phyloP scores from a whole-genome alignment of 306 rosid species.

The Fragaria iinumae region DNA sequence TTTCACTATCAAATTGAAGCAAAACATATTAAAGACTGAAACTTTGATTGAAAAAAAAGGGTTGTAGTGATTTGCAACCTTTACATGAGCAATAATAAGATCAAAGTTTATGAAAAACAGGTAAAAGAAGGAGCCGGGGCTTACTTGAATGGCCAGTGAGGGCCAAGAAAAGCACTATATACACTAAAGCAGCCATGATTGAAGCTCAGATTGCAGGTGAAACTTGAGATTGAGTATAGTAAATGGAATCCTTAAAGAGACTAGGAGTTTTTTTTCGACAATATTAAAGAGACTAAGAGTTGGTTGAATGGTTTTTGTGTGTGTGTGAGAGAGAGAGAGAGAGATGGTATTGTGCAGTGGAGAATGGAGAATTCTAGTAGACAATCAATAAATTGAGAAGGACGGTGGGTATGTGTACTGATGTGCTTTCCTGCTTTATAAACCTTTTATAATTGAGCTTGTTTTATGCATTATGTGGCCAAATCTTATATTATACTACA shows the following conservation, averaged over 20 bases:
- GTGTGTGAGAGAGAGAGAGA: conserved; percentile 19
- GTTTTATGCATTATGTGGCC: conserved; percentile 6
- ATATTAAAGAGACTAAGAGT: not conserved
- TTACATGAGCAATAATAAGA: conserved; percentile 13
- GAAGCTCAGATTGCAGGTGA: conserved; percentile 13
- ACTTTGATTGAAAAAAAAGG: not conserved
- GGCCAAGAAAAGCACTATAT: conserved; percentile 51
- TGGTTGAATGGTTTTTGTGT: conserved; percentile 16
- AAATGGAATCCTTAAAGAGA: conserved; percentile 14
- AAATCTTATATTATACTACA: conserved; percentile 1
- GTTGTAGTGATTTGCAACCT: not conserved
- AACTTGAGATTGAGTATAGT: not conserved
- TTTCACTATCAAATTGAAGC: not conserved
- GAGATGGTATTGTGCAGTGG: not conserved
- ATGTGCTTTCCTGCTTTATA: conserved; percentile 20
- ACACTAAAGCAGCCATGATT: conserved; percentile 61
- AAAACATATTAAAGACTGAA: not conserved
- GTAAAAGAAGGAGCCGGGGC: conserved; percentile 40
- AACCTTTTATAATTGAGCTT: conserved; percentile 12
- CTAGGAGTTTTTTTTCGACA: no score
- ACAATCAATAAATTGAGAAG: conserved; percentile 18
- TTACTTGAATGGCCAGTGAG: conserved; percentile 77
- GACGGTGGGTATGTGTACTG: conserved; percentile 25
- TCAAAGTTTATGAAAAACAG: not conserved
- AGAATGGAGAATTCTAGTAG: conserved; percentile 35